These are phyloP conservation scores for Haemoproteus tartakovskyi DNA, from an alignment of 169 alveolate genomes.

Conservation along the genomic window DNA sequence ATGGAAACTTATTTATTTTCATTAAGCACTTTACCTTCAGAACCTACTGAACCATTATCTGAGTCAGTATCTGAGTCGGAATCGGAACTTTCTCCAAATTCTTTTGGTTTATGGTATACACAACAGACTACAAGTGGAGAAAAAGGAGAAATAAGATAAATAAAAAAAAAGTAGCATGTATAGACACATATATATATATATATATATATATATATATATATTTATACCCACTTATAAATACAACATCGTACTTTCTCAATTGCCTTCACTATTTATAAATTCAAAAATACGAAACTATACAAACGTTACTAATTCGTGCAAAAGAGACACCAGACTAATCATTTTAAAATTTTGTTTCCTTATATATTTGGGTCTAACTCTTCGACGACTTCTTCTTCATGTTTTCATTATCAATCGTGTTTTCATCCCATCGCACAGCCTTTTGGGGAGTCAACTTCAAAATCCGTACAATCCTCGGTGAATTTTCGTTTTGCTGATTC, in stretches of 20 bases:
- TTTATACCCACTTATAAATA: not conserved
- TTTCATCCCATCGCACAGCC: constrained; percentile 52
- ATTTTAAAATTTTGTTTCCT: not conserved
- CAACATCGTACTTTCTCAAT: too few relatives aligned
- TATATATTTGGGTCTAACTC: constrained; percentile 3
- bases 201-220: too few relatives aligned
- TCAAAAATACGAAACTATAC: too few relatives aligned
- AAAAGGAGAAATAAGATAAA: not conserved
- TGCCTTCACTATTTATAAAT: too few relatives aligned
- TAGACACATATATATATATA: not conserved
- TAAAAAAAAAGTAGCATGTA: not conserved
- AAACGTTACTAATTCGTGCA: too few relatives aligned
- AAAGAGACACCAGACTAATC: not conserved
- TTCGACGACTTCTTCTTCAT: constrained; percentile 60
- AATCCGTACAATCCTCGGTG: constrained; percentile 23
- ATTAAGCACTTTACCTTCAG: too few relatives aligned
- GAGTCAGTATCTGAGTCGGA: constrained; percentile 16
- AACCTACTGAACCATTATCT: not conserved
- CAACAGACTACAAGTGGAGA: too few relatives aligned
- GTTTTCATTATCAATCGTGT: constrained; percentile 50
- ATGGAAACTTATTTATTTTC: too few relatives aligned
- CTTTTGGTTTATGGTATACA: constrained; percentile 42
- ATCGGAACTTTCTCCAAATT: constrained; percentile 61
- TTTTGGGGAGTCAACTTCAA: constrained; percentile 52
- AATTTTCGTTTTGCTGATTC: constrained; percentile 29